Evolutionary conservation across 768 basidiomycete species (phyloP).

Genomic region (Trametes maxima): DNA sequence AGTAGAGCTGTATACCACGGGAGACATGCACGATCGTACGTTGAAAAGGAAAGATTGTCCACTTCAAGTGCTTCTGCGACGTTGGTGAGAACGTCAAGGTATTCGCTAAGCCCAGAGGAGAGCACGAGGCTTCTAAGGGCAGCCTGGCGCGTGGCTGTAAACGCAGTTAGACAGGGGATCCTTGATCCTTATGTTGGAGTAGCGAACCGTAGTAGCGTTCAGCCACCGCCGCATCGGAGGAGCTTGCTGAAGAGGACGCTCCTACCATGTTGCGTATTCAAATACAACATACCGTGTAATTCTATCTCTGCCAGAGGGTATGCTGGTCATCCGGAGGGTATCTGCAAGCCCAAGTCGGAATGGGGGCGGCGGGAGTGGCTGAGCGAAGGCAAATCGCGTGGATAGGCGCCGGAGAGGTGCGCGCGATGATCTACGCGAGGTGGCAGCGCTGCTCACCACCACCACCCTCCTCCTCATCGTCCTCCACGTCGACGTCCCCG

Average conservation of each 20-base stretch:
- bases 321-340: neutral
- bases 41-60: slow-evolving; percentile 21
- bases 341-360: neutral
- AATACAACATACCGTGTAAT: neutral
- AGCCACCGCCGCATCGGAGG: neutral
- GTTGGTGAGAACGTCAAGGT: slow-evolving; percentile 11
- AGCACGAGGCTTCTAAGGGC: neutral
- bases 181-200: neutral
- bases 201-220: slow-evolving; percentile 4
- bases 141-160: neutral
- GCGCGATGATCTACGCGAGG: slow-evolving; percentile 22
- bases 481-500: slow-evolving; percentile 14
- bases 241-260: neutral
- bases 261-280: neutral
- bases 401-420: slow-evolving; percentile 16
- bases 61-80: slow-evolving; percentile 21
- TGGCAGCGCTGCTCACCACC: neutral
- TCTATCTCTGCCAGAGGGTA: neutral
- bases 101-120: neutral
- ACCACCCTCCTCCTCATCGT: neutral
- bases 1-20: neutral
- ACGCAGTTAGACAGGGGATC: neutral
- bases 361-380: neutral
- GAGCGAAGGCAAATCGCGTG: neutral
- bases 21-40: slow-evolving; percentile 1